Percentiles rank a stretch among this genome's conserved stretches.
Conservation (phyloP, 2,329 filamentous ascomycete species). For the Immersiporthe knoxdaviesiana region DNA sequence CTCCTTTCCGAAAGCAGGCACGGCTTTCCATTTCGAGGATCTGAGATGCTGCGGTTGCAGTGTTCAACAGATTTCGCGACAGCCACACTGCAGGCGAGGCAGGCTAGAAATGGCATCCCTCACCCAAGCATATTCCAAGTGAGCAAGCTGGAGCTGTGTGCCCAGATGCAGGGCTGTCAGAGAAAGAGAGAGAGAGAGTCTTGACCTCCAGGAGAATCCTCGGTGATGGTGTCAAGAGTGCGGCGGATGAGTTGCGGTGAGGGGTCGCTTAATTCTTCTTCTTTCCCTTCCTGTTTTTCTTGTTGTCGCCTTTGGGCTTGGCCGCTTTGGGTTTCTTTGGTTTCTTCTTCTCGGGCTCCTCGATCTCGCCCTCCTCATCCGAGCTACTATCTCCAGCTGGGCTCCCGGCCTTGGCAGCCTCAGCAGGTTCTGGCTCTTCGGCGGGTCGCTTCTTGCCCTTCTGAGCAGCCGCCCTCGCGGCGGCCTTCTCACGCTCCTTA, state of each 20-base stretch:
- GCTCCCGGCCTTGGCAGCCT: conserved; percentile 32
- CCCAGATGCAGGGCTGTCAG: not conserved
- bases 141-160: not conserved
- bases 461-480: conserved; percentile 37
- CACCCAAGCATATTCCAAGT: not conserved
- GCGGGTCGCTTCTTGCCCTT: conserved; percentile 42
- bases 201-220: not conserved
- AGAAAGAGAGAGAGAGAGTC: too few species aligned
- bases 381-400: conserved; percentile 16
- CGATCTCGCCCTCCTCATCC: conserved; percentile 30
- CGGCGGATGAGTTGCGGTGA: too few species aligned
- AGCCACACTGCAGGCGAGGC: not conserved
- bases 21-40: not conserved
- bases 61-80: not conserved
- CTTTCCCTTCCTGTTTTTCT: conserved; percentile 39
- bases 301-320: conserved; percentile 45
- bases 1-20: not conserved
- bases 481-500: conserved; percentile 57
- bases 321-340: conserved; percentile 51
- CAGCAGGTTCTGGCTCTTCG: conserved; percentile 31
- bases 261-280: conserved; percentile 29
- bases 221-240: not conserved
- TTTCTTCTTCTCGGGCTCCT: conserved; percentile 53
- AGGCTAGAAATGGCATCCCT: not conserved
- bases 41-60: not conserved